Percentiles rank a stretch among this genome's conserved stretches.
Conservation (phyloP, 1,284 basidiomycete species). For the Cutaneotrichosporon spelunceum region DNA sequence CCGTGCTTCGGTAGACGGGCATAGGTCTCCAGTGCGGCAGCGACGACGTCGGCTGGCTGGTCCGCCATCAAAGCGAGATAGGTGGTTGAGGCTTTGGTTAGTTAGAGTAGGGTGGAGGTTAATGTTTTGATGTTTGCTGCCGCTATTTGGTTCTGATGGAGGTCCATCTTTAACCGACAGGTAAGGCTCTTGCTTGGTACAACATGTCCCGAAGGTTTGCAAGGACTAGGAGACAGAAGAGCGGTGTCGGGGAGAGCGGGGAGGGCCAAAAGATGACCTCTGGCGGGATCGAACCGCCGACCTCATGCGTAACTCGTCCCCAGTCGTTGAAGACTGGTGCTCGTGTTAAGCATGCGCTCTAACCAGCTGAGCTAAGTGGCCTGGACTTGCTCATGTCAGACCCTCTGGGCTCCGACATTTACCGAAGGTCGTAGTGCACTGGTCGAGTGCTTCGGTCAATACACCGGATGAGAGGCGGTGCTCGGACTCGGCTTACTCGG, state of each 20-base stretch:
- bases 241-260: too few species aligned
- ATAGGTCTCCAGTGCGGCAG: slow-evolving; percentile 25
- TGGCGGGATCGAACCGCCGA: background rate
- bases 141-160: background rate
- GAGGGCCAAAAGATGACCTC: background rate
- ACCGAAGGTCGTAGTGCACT: too few species aligned
- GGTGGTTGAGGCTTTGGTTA: too few species aligned
- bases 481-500: background rate
- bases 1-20: slow-evolving; percentile 40
- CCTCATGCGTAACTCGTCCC: background rate
- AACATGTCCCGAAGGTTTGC: background rate
- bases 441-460: too few species aligned
- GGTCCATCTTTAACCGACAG: background rate
- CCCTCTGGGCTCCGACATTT: too few species aligned
- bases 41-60: slow-evolving; percentile 14
- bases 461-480: background rate
- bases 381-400: too few species aligned
- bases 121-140: background rate
- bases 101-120: background rate
- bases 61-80: background rate
- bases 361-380: too few species aligned
- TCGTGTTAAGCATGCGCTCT: background rate
- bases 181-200: background rate
- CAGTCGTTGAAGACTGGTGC: background rate
- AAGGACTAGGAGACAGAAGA: too few species aligned